Percentiles rank a stretch among this genome's conserved stretches.
These are phyloP conservation scores for Amoebophrya sp. DNA, from an alignment of 169 alveolate species.

Conservation along the genomic window DNA sequence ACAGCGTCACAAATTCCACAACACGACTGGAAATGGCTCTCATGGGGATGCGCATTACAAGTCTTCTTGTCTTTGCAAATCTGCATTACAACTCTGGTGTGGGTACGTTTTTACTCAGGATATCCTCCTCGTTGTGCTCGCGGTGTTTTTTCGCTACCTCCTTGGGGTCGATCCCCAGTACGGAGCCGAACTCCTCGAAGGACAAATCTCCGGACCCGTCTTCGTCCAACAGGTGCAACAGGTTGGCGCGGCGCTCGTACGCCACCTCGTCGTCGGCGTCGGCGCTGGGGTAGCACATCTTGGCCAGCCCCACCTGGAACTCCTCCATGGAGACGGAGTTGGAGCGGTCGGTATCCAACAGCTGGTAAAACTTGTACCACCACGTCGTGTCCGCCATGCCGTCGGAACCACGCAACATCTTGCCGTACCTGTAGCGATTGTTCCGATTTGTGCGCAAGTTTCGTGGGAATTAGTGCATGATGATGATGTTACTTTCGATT, in stretches of 20 bases:
- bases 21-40: too few species aligned
- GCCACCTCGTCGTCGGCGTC: background rate
- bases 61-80: too few species aligned
- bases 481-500: too few species aligned
- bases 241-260: background rate
- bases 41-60: too few species aligned
- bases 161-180: background rate
- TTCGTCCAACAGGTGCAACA: background rate
- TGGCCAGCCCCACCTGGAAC: constrained; percentile 11
- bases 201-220: background rate
- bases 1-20: too few species aligned
- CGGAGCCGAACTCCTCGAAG: background rate
- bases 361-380: background rate
- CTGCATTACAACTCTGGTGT: too few species aligned
- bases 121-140: background rate
- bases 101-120: too few species aligned
- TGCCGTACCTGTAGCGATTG: background rate
- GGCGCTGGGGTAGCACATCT: background rate
- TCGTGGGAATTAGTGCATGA: too few species aligned
- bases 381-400: constrained; percentile 2
- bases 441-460: too few species aligned
- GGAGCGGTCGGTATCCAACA: background rate
- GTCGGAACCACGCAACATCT: background rate
- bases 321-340: background rate
- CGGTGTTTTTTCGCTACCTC: background rate